phyloP scores from a whole-genome alignment of 208 protist species.

The Crithidia brevicula region DNA sequence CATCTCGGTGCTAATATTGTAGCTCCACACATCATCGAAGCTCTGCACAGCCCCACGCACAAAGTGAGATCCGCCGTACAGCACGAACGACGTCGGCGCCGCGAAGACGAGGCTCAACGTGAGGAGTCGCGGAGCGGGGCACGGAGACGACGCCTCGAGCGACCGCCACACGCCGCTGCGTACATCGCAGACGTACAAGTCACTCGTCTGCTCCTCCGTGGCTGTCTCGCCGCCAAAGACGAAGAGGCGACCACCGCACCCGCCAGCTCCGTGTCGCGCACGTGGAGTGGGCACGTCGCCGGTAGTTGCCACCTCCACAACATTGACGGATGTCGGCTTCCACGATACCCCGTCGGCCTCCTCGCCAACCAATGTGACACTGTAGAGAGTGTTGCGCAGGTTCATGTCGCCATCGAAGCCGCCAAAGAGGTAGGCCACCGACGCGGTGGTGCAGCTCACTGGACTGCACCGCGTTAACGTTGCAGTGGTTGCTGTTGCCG shows the following conservation, averaged over 20 bases:
- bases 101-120: conserved; percentile 53
- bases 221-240: conserved; percentile 76
- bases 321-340: conserved; percentile 8
- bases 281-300: conserved; percentile 53
- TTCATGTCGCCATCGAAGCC: conserved; percentile 57
- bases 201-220: conserved; percentile 48
- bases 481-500: no score
- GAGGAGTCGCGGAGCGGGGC: conserved; percentile 54
- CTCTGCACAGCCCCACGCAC: conserved; percentile 52
- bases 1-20: conserved; percentile 31
- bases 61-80: conserved; percentile 78
- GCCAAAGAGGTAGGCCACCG: conserved; percentile 72
- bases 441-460: neutral
- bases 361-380: conserved; percentile 5
- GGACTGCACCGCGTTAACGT: neutral
- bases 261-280: conserved; percentile 53
- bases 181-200: conserved; percentile 45
- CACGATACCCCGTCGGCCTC: neutral
- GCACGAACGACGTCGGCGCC: conserved; percentile 31
- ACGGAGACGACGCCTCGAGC: conserved; percentile 18
- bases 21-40: conserved; percentile 55
- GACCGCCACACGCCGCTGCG: conserved; percentile 44
- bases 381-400: conserved; percentile 45
- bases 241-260: conserved; percentile 34
- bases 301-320: conserved; percentile 29